Evolutionary conservation across 1,139 yeast genomes (phyloP), one percentile per base, ranked within the genome.

Genomic region (Taphrina sp.): DNA sequence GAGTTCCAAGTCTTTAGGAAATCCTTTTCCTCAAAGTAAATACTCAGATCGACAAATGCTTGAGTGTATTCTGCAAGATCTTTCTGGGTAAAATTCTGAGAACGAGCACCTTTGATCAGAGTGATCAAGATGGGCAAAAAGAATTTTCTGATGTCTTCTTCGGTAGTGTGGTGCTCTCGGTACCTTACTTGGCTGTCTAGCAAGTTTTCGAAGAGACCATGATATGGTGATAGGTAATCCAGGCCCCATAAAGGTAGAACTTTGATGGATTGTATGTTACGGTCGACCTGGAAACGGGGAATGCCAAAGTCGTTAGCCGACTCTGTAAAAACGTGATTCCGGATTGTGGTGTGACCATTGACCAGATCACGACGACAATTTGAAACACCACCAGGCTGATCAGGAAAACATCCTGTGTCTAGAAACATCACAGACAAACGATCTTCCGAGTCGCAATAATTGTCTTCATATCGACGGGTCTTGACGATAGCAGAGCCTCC

Each of bases 331-430:
- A 43, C 47, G 37, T 43, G 47, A 23, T 43, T 43, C 12, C 47
- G 36, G 26, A 43, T 43, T 14, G 47, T 43, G 29, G 38, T 31
- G 17, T 43, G 47, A 2, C 47, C 47, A 20, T 43, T 43, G 14
- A 43, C 47, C 7, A 43, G 47, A 16, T 43, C 47, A 12, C 47
- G 47, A 31, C 47, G 47, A 43, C 47, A 43, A 31, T 43, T 43
- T 19, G 47, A 43, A 10, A 43, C 47, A 31, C 47, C 47, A 2
- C 47, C 47, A n/a, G 47, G 47, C 38, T 43, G 47, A 33, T 43
- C 47, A 3, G 47, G 47, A 14, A 43, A 43, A 38, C 47, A 43
- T 2, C 47, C 47, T 5, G 47, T 43, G 19, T 43, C 47, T 8
- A 43, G 29, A 23, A 43, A 43, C 37, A 43, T 43, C 29, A 43